A percentile compares a stretch with the other conserved stretches of the same genome.
Conservation (phyloP, 2,329 filamentous ascomycete species). For the Mollisiaceae sp. region DNA sequence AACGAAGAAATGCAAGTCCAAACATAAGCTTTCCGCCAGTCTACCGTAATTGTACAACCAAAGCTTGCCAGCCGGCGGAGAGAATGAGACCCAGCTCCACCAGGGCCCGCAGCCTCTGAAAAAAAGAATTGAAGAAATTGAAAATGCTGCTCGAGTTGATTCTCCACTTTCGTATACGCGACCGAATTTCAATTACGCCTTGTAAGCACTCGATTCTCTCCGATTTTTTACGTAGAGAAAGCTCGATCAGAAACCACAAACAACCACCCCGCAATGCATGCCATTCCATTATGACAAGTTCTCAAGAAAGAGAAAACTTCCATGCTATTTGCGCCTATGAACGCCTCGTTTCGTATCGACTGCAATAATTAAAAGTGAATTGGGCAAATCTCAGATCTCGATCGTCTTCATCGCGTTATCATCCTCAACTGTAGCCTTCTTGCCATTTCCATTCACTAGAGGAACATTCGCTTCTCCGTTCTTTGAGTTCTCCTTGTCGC, state of each 20-base stretch:
- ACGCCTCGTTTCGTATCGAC: conserved; percentile 36
- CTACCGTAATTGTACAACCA: conserved; percentile 18
- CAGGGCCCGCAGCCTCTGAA: conserved; percentile 14
- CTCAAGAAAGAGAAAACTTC: conserved; percentile 21
- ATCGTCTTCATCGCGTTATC: conserved; percentile 45
- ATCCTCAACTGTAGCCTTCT: conserved; percentile 42
- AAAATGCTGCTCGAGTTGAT: conserved; percentile 1
- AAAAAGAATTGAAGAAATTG: neutral
- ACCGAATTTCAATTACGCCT: conserved; percentile 18
- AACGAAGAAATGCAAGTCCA: conserved; percentile 15
- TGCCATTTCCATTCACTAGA: conserved; percentile 36
- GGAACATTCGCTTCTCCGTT: conserved; percentile 24
- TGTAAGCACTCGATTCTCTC: conserved; percentile 8
- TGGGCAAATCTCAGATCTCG: conserved; percentile 39
- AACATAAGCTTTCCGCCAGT: conserved; percentile 4
- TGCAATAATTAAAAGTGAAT: conserved; percentile 25
- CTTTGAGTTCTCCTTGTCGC: conserved; percentile 41
- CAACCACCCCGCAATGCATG: conserved; percentile 32
- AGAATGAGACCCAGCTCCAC: conserved; percentile 9
- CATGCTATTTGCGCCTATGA: conserved; percentile 32
- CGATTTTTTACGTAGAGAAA: neutral
- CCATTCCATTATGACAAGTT: conserved; percentile 33
- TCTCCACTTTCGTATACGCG: conserved; percentile 8
- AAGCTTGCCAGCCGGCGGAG: conserved; percentile 12
- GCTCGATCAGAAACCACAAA: conserved; percentile 11